Evolutionary conservation across 163 green algal species (phyloP).

Genomic region (Scenedesmus sp.): DNA sequence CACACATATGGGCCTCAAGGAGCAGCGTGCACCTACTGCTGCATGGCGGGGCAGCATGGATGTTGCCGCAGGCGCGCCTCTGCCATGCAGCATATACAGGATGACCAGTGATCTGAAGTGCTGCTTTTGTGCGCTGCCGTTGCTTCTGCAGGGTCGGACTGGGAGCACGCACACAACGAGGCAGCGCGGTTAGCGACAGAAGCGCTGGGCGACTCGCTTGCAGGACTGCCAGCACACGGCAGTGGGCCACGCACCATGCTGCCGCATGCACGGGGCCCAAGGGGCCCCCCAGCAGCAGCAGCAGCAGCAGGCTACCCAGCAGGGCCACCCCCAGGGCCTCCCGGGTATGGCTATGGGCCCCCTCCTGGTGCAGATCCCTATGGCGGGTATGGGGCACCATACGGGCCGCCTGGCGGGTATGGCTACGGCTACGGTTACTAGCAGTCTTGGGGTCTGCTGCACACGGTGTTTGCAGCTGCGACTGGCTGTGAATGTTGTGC

Average conservation of each 20-base stretch:
- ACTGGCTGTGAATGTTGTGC: neutral
- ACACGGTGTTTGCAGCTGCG: neutral
- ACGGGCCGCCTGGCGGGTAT: neutral
- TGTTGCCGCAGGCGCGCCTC: neutral
- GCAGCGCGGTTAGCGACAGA: slow-evolving; percentile 1
- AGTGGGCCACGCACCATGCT: slow-evolving; percentile 7
- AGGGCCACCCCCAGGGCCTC: neutral
- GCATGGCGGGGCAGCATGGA: too few species aligned
- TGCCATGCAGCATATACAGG: neutral
- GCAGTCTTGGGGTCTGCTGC: neutral
- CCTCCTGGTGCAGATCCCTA: neutral
- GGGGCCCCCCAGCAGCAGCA: neutral
- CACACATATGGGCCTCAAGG: too few species aligned
- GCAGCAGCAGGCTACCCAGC: slow-evolving; percentile 2
- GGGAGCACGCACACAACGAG: slow-evolving; percentile 37
- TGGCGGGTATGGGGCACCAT: slow-evolving; percentile 4
- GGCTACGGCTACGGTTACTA: neutral
- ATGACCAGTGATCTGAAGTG: neutral
- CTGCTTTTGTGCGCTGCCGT: neutral
- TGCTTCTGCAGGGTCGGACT: slow-evolving; percentile 25
- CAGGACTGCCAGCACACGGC: neutral
- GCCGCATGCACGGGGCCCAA: neutral
- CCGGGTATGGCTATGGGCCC: slow-evolving; percentile 1
- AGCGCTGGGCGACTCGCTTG: neutral
- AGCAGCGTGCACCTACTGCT: too few species aligned